Percentiles rank a stretch among this genome's conserved stretches.
These are phyloP conservation scores for Phytomonas francai DNA, from an alignment of 208 protist species.

Conservation along the genomic window DNA sequence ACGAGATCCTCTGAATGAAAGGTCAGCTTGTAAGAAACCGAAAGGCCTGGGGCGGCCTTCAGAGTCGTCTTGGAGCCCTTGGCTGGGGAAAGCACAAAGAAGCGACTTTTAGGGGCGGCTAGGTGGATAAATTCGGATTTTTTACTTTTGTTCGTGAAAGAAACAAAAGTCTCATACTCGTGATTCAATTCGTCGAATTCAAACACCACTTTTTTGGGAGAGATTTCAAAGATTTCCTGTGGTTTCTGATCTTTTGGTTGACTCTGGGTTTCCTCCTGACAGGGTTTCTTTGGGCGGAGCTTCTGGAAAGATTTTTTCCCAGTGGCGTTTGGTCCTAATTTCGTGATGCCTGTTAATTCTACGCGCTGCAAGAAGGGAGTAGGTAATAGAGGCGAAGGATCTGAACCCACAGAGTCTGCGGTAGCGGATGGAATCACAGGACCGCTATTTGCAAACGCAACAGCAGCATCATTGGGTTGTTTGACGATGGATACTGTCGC, in stretches of 20 bases:
- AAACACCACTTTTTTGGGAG: conserved; percentile 78
- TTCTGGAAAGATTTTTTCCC: background rate
- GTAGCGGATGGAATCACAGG: background rate
- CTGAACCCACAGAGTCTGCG: background rate
- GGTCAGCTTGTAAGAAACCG: conserved; percentile 73
- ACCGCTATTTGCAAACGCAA: background rate
- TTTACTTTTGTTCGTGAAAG: conserved; percentile 84
- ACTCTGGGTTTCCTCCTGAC: background rate
- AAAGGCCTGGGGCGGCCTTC: conserved; percentile 87
- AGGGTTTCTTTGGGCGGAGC: background rate
- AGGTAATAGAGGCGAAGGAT: background rate
- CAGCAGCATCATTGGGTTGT: background rate
- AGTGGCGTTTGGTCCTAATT: background rate
- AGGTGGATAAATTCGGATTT: conserved; percentile 80
- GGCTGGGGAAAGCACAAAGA: conserved; percentile 65
- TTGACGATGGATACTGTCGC: background rate
- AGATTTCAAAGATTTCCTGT: conserved; percentile 61
- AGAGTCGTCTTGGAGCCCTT: conserved; percentile 38
- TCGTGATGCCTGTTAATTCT: background rate
- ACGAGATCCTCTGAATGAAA: conserved; percentile 71
- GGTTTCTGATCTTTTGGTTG: background rate
- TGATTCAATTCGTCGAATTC: conserved; percentile 51
- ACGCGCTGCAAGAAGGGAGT: background rate
- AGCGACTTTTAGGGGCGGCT: conserved; percentile 39
- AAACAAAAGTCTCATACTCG: conserved; percentile 57